Evolutionary conservation across 768 basidiomycete genomes (phyloP).

Genomic region (Phlegmacium glaucopus): DNA sequence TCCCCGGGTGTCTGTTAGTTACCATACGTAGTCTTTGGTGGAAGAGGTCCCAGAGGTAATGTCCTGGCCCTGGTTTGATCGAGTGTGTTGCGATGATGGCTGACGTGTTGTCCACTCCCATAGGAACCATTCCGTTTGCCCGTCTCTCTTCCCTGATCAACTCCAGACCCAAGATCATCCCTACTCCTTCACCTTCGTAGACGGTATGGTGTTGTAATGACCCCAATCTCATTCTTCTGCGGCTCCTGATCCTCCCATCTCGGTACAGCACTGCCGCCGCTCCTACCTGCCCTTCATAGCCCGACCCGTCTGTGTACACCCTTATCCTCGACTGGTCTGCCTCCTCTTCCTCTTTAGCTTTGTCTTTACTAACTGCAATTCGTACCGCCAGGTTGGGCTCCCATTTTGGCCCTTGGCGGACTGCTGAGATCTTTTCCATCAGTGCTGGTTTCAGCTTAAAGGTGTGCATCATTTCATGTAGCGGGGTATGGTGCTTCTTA

Average conservation of each 20-base stretch:
- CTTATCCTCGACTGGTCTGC: background rate
- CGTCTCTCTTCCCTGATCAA: background rate
- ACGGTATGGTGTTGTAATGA: conserved; percentile 5
- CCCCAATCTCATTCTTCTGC: conserved; percentile 3
- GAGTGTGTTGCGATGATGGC: background rate
- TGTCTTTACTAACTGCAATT: background rate
- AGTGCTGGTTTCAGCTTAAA: background rate
- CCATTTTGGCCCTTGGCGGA: background rate
- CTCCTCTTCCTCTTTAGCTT: background rate
- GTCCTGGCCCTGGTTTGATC: background rate
- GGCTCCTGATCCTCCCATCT: background rate
- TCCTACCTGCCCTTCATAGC: background rate
- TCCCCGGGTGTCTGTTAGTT: background rate
- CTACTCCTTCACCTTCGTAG: conserved; percentile 10
- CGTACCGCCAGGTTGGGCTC: background rate
- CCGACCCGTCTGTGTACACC: background rate
- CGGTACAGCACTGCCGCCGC: conserved; percentile 12
- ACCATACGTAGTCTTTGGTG: background rate
- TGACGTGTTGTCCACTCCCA: background rate
- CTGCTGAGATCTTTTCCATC: background rate
- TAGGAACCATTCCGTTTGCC: no score
- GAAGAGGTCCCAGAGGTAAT: conserved; percentile 1
- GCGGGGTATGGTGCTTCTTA: background rate
- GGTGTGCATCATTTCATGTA: background rate
- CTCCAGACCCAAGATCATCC: background rate